Percentiles rank a stretch among this genome's conserved stretches.
Evolutionary conservation across 345 rosid genomes (phyloP).

Genomic region (Aquilaria yunnanensis): DNA sequence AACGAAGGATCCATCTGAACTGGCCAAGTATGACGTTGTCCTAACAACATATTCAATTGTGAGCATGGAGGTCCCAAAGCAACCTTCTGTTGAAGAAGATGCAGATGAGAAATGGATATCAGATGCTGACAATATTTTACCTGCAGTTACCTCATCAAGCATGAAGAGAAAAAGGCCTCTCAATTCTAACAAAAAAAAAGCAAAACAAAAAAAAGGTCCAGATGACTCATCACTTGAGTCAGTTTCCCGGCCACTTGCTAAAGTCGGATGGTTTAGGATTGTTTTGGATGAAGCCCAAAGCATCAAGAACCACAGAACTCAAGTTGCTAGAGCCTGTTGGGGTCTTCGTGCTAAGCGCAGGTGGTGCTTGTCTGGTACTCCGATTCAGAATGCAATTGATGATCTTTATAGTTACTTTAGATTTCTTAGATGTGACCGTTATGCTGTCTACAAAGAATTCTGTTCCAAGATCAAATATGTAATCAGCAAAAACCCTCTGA

Average conservation of each 20-base stretch:
- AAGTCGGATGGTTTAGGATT: conserved; percentile 93
- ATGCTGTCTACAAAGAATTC: conserved; percentile 52
- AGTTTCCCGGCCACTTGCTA: conserved; percentile 76
- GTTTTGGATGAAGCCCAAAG: conserved; percentile 98
- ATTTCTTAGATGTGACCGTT: conserved; percentile 92
- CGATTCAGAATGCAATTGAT: conserved; percentile 93
- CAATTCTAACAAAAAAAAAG: conserved; percentile 42
- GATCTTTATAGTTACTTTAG: conserved; percentile 98
- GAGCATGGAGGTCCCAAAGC: conserved; percentile 96
- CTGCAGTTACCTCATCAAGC: conserved; percentile 29
- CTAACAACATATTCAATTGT: conserved; percentile 93
- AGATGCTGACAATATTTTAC: conserved; percentile 33
- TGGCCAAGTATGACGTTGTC: conserved; percentile 91
- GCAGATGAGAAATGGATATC: conserved; percentile 49
- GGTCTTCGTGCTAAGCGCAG: conserved; percentile 97
- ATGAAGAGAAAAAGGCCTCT: conserved; percentile 56
- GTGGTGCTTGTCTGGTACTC: conserved; percentile 99
- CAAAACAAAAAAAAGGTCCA: conserved; percentile 48
- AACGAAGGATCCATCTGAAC: conserved; percentile 74
- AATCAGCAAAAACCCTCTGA: conserved; percentile 47
- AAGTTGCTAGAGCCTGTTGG: conserved; percentile 98
- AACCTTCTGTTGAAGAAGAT: conserved; percentile 55
- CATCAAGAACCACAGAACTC: conserved; percentile 93
- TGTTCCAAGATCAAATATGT: conserved; percentile 60
- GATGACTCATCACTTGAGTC: conserved; percentile 40